phyloP scores from a whole-genome alignment of 306 rosid species.

The Alnus rubra region DNA sequence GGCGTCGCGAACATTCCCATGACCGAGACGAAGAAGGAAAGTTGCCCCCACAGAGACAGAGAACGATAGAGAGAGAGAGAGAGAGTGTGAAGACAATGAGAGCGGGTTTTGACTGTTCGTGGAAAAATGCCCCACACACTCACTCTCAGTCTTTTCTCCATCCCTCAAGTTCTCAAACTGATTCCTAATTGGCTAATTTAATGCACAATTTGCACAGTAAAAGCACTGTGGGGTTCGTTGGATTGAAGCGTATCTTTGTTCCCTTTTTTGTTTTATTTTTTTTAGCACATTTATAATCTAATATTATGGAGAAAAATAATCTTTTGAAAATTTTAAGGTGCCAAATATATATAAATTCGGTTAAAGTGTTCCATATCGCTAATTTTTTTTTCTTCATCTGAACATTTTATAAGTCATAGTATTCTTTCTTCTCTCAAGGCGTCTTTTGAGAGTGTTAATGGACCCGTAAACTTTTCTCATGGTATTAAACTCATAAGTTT shows the following conservation, averaged over 20 bases:
- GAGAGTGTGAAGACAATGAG: neutral
- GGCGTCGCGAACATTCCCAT: conserved; percentile 43
- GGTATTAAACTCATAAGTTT: fast-evolving
- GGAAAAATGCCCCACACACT: conserved; percentile 12
- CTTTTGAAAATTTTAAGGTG: no score
- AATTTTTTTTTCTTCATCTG: no score
- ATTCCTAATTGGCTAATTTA: neutral
- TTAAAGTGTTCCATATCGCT: no score
- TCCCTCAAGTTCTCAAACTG: conserved; percentile 4
- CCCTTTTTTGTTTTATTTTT: neutral
- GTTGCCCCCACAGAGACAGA: conserved; percentile 4
- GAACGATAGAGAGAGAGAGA: conserved; percentile 17
- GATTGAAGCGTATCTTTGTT: neutral
- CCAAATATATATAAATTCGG: no score
- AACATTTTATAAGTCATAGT: no score
- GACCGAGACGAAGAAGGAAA: conserved; percentile 31
- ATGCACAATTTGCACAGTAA: neutral
- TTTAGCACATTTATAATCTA: neutral
- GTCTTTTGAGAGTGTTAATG: no score
- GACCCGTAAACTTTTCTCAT: no score
- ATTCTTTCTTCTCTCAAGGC: no score
- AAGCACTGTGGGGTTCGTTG: no score
- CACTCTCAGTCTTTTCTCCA: neutral
- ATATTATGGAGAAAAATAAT: no score
- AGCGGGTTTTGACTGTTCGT: conserved; percentile 8